These are phyloP conservation scores for Trametes gibbosa DNA, from an alignment of 768 basidiomycete species.

Conservation along the genomic window DNA sequence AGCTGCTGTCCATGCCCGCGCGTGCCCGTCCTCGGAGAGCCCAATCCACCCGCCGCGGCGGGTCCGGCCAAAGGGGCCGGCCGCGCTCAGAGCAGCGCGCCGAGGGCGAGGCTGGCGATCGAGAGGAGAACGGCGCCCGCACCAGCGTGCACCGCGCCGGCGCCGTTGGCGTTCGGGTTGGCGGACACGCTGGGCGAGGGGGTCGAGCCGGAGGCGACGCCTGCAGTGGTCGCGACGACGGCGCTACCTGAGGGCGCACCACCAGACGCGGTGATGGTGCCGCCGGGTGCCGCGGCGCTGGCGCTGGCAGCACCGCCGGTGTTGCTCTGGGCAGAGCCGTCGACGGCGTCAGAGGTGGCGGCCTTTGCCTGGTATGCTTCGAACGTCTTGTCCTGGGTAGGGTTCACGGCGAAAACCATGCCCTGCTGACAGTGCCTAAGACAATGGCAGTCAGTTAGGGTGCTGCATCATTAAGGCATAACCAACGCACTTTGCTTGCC, in stretches of 20 bases:
- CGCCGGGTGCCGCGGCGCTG: constrained; percentile 22
- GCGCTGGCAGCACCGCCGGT: constrained; percentile 6
- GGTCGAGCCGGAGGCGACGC: constrained; percentile 9
- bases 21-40: constrained; percentile 1
- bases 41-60: constrained; percentile 13
- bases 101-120: constrained; percentile 14
- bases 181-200: constrained; percentile 12
- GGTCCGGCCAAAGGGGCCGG: neutral
- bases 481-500: constrained; percentile 40
- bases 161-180: constrained; percentile 1
- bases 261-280: neutral
- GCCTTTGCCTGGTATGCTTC: constrained; percentile 39
- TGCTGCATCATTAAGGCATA: neutral
- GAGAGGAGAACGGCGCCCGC: constrained; percentile 31
- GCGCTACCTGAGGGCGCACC: constrained; percentile 24
- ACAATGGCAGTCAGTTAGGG: constrained; percentile 9
- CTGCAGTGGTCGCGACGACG: constrained; percentile 26
- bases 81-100: constrained; percentile 18
- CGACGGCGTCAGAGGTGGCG: constrained; percentile 1
- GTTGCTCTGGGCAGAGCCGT: constrained; percentile 9
- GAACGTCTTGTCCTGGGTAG: constrained; percentile 45
- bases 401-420: constrained; percentile 65
- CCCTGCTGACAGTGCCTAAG: constrained; percentile 48
- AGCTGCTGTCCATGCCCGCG: neutral
- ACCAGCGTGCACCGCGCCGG: constrained; percentile 26